These are phyloP conservation scores for Colletotrichum sp. DNA, from an alignment of 2,329 filamentous ascomycete species.

Conservation along the genomic window DNA sequence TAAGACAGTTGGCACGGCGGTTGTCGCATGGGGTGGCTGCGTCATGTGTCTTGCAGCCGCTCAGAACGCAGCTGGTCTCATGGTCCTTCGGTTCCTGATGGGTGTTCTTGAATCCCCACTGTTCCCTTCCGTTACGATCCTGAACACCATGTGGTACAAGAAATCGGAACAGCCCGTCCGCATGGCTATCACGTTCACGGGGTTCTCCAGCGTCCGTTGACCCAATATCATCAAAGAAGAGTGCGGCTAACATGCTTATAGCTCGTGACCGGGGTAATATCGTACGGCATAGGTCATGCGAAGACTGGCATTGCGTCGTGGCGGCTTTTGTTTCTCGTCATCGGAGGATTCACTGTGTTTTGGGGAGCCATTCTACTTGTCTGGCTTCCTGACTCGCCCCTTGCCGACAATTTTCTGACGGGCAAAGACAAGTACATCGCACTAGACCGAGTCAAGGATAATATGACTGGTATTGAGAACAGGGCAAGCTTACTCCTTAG, in stretches of 20 bases:
- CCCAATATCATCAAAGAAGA: neutral
- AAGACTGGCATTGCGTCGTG: neutral
- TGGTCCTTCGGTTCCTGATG: neutral
- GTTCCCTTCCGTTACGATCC: neutral
- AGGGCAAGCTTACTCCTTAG: neutral
- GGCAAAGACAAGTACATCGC: neutral
- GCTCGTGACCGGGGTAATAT: neutral
- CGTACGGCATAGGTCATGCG: neutral
- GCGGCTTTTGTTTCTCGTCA: neutral
- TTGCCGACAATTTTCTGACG: neutral
- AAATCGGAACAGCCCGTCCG: neutral
- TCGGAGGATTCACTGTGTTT: neutral
- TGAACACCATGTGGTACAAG: neutral
- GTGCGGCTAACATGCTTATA: neutral
- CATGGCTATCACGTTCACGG: neutral
- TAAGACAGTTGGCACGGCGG: neutral
- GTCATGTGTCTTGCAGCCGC: neutral
- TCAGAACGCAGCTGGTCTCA: neutral
- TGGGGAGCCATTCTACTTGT: neutral
- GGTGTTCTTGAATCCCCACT: neutral
- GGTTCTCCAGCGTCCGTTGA: neutral
- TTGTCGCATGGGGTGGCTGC: neutral
- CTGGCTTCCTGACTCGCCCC: neutral
- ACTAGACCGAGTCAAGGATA: neutral
- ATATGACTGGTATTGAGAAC: neutral